phyloP scores from a whole-genome alignment of 768 basidiomycete genomes.

The Lactarius sanguifluus region DNA sequence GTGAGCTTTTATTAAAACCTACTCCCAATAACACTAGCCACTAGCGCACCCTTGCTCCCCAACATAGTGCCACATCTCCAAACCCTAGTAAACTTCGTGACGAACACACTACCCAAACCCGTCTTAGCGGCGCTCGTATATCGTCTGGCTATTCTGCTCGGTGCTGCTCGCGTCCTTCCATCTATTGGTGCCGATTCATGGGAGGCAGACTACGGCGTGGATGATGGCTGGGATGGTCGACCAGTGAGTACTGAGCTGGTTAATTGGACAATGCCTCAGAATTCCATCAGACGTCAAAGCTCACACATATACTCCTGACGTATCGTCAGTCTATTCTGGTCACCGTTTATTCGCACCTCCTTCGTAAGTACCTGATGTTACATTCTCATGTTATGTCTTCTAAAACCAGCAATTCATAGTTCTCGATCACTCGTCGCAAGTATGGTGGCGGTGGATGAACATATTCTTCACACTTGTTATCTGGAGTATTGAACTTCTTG shows the following conservation, averaged over 20 bases:
- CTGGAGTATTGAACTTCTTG: constrained; percentile 80
- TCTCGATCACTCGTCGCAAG: constrained; percentile 84
- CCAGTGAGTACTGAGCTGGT: constrained; percentile 49
- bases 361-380: constrained; percentile 54
- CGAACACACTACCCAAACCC: constrained; percentile 83
- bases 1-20: constrained; percentile 7
- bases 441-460: constrained; percentile 93
- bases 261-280: constrained; percentile 16
- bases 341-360: constrained; percentile 82
- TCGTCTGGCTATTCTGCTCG: constrained; percentile 75
- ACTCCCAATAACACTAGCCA: neutral
- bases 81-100: constrained; percentile 75
- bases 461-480: constrained; percentile 82
- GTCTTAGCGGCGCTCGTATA: constrained; percentile 78
- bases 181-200: constrained; percentile 81
- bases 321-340: constrained; percentile 85
- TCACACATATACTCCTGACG: constrained; percentile 72
- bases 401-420: constrained; percentile 44
- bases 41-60: constrained; percentile 69
- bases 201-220: constrained; percentile 64
- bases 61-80: constrained; percentile 83
- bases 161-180: constrained; percentile 79
- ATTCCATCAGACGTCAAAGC: constrained; percentile 61
- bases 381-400: neutral
- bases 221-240: constrained; percentile 68